Evolutionary conservation across 2,329 filamentous ascomycete species (phyloP).

Genomic region (Hymenoscyphus fraxineus): DNA sequence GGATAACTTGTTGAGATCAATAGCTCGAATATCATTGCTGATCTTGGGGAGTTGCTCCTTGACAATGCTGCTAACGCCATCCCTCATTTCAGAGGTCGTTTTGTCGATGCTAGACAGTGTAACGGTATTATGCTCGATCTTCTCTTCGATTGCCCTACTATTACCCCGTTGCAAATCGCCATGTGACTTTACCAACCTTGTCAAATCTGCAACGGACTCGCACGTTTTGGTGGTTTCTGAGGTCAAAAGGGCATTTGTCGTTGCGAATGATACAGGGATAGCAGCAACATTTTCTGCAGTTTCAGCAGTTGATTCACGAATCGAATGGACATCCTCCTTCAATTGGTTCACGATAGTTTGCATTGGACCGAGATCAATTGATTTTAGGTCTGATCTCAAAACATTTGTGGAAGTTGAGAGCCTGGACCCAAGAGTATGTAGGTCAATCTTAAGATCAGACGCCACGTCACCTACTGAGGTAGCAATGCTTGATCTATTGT

Average conservation of each 20-base stretch:
- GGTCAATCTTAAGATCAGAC: constrained; percentile 15
- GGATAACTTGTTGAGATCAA: constrained; percentile 10
- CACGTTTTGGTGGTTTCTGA: constrained; percentile 8
- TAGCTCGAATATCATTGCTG: constrained; percentile 16
- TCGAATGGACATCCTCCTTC: neutral
- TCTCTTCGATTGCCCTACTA: neutral
- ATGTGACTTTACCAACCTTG: constrained; percentile 12
- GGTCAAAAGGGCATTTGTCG: neutral
- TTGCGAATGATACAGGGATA: neutral
- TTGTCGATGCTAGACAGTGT: constrained; percentile 9
- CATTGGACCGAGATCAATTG: constrained; percentile 5
- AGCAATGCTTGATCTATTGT: constrained; percentile 10
- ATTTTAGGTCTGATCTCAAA: constrained; percentile 10
- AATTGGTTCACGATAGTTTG: neutral
- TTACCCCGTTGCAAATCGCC: constrained; percentile 1
- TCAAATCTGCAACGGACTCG: constrained; percentile 16
- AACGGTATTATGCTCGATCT: neutral
- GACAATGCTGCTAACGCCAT: constrained; percentile 13
- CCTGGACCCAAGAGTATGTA: constrained; percentile 9
- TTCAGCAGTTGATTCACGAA: neutral
- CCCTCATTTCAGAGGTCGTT: neutral
- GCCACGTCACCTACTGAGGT: constrained; percentile 13
- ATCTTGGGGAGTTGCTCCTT: constrained; percentile 16
- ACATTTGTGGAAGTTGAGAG: constrained; percentile 11
- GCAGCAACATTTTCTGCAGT: constrained; percentile 4